Base-by-base conservation (phyloP, 2,329 filamentous ascomycete genomes). In the Venturia effusa region DNA sequence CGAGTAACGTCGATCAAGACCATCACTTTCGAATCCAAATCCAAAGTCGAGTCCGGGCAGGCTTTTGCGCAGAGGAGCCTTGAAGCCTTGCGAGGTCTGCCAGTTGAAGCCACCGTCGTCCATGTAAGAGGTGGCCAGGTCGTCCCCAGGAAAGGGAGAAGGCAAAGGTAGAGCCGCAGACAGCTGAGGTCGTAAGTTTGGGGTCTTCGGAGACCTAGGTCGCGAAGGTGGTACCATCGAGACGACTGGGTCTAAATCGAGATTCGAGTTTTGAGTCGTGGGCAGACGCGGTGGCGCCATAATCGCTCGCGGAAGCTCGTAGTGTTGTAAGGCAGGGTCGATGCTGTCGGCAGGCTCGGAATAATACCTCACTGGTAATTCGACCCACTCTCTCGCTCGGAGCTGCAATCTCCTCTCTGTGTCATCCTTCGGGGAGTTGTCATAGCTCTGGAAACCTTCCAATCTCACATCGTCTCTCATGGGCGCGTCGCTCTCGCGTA, bases 141-240 rank as follows among this genome's bases (percentile, higher is more conserved):
- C 24, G 30, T 67, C 66, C 1, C 63, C 65, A 32, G 72, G 71
- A 60, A 73, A 74, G 1, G 73, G 72, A 19, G 73, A 74, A 4
- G 72, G 72, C n/a, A 74, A 61, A 39, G 73, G 71, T 19, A 74
- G 61, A 13, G 64, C 67, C 13, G 69, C 68, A 13, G 69, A 69
- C 22, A 69, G 64, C 11, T 73, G 68, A 32, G 73, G 70, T 22
- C 67, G 66, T 17, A 74, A 65, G 45, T 70, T 66, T 8, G 73
- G 73, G 7, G 72, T 74, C 19, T 55, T 61, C 5, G 72, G 73
- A 22, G 62, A 48, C 19, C 17, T 45, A n/a, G 39, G 51, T 39
- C 68, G 37, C 19, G 51, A 45, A 41, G 51, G 51, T 2, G 59
- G 34, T 17, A 15, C 59, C 51, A 57, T 34, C 34, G 51, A 22